Percentiles rank a stretch among this genome's conserved stretches.
phyloP scores from a whole-genome alignment of 257 asterid genomes.

The Knoxia roxburghii region DNA sequence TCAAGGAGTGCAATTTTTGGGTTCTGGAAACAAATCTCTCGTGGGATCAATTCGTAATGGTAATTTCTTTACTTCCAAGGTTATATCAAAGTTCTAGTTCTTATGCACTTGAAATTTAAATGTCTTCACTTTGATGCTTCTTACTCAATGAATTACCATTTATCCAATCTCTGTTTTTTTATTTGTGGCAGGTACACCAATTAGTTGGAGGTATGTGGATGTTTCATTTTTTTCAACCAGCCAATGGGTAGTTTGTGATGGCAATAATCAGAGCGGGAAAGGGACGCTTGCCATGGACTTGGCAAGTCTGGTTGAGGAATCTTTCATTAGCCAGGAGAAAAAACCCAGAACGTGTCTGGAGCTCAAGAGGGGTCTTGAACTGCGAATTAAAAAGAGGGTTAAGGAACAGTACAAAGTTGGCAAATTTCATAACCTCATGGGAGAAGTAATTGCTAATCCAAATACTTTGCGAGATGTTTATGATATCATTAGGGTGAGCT shows the following conservation, averaged over 20 bases:
- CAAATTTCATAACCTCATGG: conserved; percentile 57
- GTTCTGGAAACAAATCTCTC: neutral
- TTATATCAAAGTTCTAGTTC: neutral
- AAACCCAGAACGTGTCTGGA: conserved; percentile 45
- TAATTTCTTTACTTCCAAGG: neutral
- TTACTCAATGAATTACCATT: neutral
- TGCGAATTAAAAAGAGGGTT: conserved; percentile 71
- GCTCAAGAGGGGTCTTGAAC: conserved; percentile 58
- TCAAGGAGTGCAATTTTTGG: conserved; percentile 4
- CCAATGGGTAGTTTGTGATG: conserved; percentile 16
- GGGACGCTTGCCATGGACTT: conserved; percentile 57
- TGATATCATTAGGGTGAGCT: conserved; percentile 50
- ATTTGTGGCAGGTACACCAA: conserved; percentile 18
- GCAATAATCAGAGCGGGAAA: conserved; percentile 26
- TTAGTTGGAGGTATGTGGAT: neutral
- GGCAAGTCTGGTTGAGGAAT: conserved; percentile 75
- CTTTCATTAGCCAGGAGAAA: conserved; percentile 32
- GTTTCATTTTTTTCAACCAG: conserved; percentile 14
- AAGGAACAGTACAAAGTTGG: conserved; percentile 70
- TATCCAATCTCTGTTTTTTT: neutral
- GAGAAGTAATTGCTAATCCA: conserved; percentile 68
- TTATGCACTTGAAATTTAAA: neutral
- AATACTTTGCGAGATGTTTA: conserved; percentile 75
- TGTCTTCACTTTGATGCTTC: neutral
- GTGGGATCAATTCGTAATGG: neutral